A percentile compares a stretch with the other conserved stretches of the same genome.
Conservation (phyloP, 345 rosid genomes). For the Camelina laxa region DNA sequence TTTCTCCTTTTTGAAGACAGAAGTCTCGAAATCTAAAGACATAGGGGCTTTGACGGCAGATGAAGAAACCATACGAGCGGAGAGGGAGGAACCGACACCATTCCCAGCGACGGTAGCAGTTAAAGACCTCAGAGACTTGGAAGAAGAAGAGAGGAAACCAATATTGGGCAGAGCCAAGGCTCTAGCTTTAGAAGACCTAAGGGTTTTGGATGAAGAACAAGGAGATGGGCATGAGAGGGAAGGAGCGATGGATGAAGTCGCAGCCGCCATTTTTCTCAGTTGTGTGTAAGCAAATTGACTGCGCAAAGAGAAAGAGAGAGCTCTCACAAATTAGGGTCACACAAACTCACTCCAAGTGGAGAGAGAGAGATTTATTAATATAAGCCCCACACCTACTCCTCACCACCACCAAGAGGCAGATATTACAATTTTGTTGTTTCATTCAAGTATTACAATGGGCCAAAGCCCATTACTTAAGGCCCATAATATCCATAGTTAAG, state of each 20-base stretch:
- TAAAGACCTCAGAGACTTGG: conserved; percentile 49
- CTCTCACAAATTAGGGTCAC: conserved; percentile 39
- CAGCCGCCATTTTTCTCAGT: conserved; percentile 49
- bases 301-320: conserved; percentile 20
- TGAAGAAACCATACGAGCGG: conserved; percentile 54
- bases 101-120: conserved; percentile 42
- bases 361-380: background rate
- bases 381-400: conserved; percentile 32
- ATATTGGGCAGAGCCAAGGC: conserved; percentile 38
- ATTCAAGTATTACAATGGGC: no score
- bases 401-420: conserved; percentile 17
- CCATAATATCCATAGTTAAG: background rate
- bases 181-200: conserved; percentile 28
- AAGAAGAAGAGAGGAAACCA: conserved; percentile 51
- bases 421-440: no score
- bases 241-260: conserved; percentile 51
- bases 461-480: background rate
- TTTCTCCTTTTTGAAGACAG: conserved; percentile 84
- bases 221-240: conserved; percentile 44
- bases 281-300: conserved; percentile 16
- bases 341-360: background rate
- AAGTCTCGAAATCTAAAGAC: conserved; percentile 68
- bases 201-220: conserved; percentile 40
- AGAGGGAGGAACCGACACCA: conserved; percentile 50
- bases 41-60: conserved; percentile 48